These are phyloP conservation scores for Glomus cerebriforme DNA, from an alignment of 192 early-diverging fungal genomes.

Conservation along the genomic window DNA sequence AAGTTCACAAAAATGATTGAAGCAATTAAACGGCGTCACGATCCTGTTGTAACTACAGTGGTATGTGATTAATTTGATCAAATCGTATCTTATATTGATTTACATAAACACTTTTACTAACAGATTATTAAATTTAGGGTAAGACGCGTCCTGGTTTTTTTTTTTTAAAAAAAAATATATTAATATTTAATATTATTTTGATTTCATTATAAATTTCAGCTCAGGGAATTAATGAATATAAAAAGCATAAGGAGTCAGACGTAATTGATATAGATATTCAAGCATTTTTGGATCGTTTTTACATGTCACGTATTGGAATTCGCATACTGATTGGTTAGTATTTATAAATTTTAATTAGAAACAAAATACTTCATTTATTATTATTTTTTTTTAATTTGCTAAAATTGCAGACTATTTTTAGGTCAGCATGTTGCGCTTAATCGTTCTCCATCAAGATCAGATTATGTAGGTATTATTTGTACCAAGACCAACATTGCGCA, in stretches of 20 bases:
- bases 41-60: constrained; percentile 89
- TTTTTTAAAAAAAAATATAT: not conserved
- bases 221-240: constrained; percentile 92
- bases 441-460: constrained; percentile 59
- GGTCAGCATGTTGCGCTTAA: constrained; percentile 78
- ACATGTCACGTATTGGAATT: constrained; percentile 98
- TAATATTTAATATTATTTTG: not conserved
- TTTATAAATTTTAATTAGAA: not conserved
- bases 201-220: constrained; percentile 49
- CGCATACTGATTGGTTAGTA: constrained; percentile 90
- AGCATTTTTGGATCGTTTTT: constrained; percentile 92
- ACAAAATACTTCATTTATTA: not conserved
- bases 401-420: constrained; percentile 29
- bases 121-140: not conserved
- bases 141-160: not conserved
- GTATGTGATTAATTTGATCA: constrained; percentile 40
- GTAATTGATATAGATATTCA: constrained; percentile 77
- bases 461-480: constrained; percentile 95
- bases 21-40: constrained; percentile 88
- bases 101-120: not conserved
- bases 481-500: constrained; percentile 81
- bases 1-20: constrained; percentile 89
- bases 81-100: not conserved
- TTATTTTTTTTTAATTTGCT: constrained; percentile 10
- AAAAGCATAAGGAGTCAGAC: constrained; percentile 55